A percentile compares a stretch with the other conserved stretches of the same genome.
phyloP scores from a whole-genome alignment of 805 yeast genomes.

The Yarrowia yakushimensis region DNA sequence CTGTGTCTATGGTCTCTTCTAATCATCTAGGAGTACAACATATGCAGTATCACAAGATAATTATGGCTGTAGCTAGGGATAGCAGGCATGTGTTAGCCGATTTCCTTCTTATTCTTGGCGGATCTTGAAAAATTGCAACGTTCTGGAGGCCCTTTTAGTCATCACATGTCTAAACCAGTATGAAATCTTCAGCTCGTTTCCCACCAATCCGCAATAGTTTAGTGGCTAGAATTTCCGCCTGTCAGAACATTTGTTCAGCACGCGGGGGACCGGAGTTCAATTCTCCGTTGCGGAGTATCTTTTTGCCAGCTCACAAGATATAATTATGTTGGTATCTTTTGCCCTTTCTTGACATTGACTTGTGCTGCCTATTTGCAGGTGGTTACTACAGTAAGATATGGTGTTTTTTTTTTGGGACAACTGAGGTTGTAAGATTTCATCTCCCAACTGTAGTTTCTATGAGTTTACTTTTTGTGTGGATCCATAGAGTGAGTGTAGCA shows the following conservation, averaged over 20 bases:
- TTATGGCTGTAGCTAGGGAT: too few relatives aligned
- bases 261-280: conserved; percentile 25
- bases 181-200: neutral
- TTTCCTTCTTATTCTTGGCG: too few relatives aligned
- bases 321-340: neutral
- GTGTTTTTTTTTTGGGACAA: too few relatives aligned
- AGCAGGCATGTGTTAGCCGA: too few relatives aligned
- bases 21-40: too few relatives aligned
- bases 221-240: conserved; percentile 43
- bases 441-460: neutral
- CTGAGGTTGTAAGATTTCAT: neutral
- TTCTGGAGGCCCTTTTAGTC: too few relatives aligned
- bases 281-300: conserved; percentile 21
- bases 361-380: neutral
- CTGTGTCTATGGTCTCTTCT: too few relatives aligned
- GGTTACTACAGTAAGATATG: too few relatives aligned
- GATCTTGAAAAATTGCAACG: too few relatives aligned
- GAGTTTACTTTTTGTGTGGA: neutral
- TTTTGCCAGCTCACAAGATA: neutral
- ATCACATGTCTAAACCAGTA: neutral
- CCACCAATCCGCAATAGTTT: conserved; percentile 35
- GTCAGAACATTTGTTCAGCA: conserved; percentile 31
- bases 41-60: too few relatives aligned
- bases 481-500: neutral
- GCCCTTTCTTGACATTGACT: neutral